Conservation (phyloP, 2,329 filamentous ascomycete genomes). For the Colletotrichum melonis region DNA sequence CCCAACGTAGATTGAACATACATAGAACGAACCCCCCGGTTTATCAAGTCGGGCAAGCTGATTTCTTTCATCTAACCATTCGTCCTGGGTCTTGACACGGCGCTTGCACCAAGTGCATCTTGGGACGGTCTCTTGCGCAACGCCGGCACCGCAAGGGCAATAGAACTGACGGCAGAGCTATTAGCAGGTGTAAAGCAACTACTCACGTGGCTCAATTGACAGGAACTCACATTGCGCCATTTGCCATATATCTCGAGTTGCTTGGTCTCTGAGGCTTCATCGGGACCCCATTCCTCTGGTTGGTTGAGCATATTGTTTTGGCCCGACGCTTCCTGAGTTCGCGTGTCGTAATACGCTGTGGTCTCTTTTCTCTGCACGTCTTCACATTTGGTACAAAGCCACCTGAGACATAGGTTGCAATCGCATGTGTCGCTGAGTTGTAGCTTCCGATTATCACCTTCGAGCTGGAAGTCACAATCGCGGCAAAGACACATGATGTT, state of each 20-base stretch:
- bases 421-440: constrained; percentile 29
- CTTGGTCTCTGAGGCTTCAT: neutral
- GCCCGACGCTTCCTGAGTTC: constrained; percentile 11
- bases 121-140: constrained; percentile 9
- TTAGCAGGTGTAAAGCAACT: neutral
- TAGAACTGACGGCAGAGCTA: constrained; percentile 11
- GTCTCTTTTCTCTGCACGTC: neutral
- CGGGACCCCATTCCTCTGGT: neutral
- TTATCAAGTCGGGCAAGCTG: neutral
- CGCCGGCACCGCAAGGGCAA: constrained; percentile 22
- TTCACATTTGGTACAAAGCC: constrained; percentile 25
- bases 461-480: constrained; percentile 16
- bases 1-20: neutral
- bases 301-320: neutral
- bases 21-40: neutral
- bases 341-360: neutral
- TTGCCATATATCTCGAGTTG: neutral
- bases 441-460: constrained; percentile 4
- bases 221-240: neutral
- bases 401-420: constrained; percentile 29
- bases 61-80: constrained; percentile 16
- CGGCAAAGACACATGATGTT: constrained; percentile 33
- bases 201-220: neutral
- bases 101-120: constrained; percentile 35
- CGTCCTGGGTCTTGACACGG: constrained; percentile 21